phyloP scores from a whole-genome alignment of 352 stramenopile genomes.

The Phytophthora pinifolia region DNA sequence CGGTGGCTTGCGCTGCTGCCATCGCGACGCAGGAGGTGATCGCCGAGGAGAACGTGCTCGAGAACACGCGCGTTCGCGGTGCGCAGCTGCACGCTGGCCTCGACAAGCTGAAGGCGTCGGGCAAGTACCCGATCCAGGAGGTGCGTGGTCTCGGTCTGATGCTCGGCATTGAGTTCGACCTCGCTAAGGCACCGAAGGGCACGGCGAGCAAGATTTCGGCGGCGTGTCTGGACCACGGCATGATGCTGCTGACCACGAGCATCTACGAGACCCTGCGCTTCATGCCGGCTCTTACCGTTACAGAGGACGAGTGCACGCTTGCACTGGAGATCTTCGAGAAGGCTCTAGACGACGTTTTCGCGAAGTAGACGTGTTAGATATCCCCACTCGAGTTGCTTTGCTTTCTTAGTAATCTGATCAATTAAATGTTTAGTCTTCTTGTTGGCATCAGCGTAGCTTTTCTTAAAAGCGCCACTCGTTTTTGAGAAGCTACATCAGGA shows the following conservation, averaged over 20 bases:
- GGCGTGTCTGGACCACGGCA: slow-evolving; percentile 83
- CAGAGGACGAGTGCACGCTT: slow-evolving; percentile 66
- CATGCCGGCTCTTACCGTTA: slow-evolving; percentile 91
- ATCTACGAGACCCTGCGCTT: slow-evolving; percentile 93
- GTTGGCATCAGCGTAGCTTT: no score
- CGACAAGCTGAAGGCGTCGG: slow-evolving; percentile 68
- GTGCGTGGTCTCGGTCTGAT: slow-evolving; percentile 93
- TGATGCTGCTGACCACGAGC: slow-evolving; percentile 92
- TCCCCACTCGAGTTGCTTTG: slow-evolving; percentile 1
- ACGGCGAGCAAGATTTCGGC: slow-evolving; percentile 74
- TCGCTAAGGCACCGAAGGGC: slow-evolving; percentile 44
- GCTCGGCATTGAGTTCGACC: slow-evolving; percentile 92
- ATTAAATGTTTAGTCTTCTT: slow-evolving; percentile 12
- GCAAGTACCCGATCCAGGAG: slow-evolving; percentile 80
- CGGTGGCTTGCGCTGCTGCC: slow-evolving; percentile 90
- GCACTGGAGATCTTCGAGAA: slow-evolving; percentile 64
- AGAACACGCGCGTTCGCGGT: slow-evolving; percentile 77
- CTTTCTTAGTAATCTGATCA: slow-evolving; percentile 12
- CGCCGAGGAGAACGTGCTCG: slow-evolving; percentile 86
- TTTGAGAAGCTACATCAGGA: no score
- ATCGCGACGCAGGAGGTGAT: slow-evolving; percentile 90
- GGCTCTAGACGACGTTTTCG: slow-evolving; percentile 48
- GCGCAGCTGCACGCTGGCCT: slow-evolving; percentile 78
- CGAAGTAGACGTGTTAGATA: slow-evolving; percentile 24
- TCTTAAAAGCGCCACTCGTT: no score